Evolutionary conservation across 768 basidiomycete species (phyloP).

Genomic region (Leccinum incarnatum): DNA sequence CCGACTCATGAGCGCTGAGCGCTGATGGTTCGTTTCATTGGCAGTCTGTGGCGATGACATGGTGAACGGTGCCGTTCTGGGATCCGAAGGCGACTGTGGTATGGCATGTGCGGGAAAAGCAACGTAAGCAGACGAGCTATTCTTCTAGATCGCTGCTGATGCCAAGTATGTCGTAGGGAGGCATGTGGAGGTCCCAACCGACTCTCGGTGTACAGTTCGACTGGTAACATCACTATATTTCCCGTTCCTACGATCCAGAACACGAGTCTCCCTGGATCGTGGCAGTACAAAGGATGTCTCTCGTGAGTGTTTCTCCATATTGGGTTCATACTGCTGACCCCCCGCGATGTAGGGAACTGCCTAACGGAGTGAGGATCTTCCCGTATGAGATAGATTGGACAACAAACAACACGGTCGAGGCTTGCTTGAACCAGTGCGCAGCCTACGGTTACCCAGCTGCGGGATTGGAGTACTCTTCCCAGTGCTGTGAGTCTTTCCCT

Average conservation of each 20-base stretch:
- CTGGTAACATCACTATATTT: conserved; percentile 46
- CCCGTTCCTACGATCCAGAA: conserved; percentile 59
- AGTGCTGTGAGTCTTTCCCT: conserved; percentile 59
- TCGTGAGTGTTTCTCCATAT: conserved; percentile 38
- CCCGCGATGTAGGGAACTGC: conserved; percentile 43
- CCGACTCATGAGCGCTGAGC: conserved; percentile 1
- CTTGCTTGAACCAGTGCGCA: conserved; percentile 67
- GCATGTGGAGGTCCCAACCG: conserved; percentile 73
- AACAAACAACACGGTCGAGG: conserved; percentile 59
- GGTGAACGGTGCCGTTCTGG: conserved; percentile 54
- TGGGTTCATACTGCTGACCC: background rate
- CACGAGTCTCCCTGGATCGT: conserved; percentile 61
- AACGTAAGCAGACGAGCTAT: conserved; percentile 42
- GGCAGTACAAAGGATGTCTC: conserved; percentile 66
- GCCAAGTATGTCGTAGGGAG: conserved; percentile 38
- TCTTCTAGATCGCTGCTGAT: background rate
- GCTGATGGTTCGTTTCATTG: conserved; percentile 3
- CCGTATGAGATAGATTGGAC: conserved; percentile 58
- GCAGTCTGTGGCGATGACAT: conserved; percentile 71
- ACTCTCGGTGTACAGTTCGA: conserved; percentile 66
- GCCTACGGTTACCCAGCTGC: conserved; percentile 70
- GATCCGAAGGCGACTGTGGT: conserved; percentile 53
- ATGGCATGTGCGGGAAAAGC: conserved; percentile 73
- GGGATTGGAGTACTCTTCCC: conserved; percentile 65
- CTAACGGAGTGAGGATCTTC: conserved; percentile 47